Percentiles rank a stretch among this genome's conserved stretches.
Conservation (phyloP, 345 rosid species). For the Euphorbia tirucalli region DNA sequence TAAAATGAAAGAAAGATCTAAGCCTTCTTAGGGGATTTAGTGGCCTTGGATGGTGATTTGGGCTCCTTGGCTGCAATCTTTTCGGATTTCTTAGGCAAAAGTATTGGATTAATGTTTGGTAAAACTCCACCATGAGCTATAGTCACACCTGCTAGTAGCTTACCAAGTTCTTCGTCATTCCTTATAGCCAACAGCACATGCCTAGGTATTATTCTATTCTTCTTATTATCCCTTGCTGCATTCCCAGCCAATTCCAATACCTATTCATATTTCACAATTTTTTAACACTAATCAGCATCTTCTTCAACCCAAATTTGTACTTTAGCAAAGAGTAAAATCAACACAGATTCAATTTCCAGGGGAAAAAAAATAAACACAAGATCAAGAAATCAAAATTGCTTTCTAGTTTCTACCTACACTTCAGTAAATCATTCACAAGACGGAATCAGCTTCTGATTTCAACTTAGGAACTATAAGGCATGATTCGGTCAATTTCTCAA, state of each 20-base stretch:
- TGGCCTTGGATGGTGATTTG: conserved; percentile 37
- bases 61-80: conserved; percentile 33
- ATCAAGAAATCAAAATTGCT: not conserved
- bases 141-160: conserved; percentile 42
- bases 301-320: not conserved
- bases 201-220: conserved; percentile 42
- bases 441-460: not conserved
- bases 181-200: conserved; percentile 40
- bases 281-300: too few species aligned
- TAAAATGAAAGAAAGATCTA: conserved; percentile 1
- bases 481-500: not conserved
- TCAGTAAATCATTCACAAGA: not conserved
- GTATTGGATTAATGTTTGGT: conserved; percentile 41
- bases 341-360: not conserved
- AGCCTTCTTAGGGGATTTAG: conserved; percentile 43
- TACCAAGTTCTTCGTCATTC: conserved; percentile 43
- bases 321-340: not conserved
- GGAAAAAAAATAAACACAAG: not conserved
- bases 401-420: not conserved
- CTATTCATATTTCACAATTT: conserved; percentile 13
- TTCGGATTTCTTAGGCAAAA: conserved; percentile 40
- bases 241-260: conserved; percentile 43
- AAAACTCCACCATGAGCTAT: conserved; percentile 46
- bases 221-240: conserved; percentile 47
- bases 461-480: not conserved